Evolutionary conservation across 495 filamentous ascomycete genomes (phyloP), one percentile per base, ranked within the genome.

Genomic region (Penicillium simplicissimum): DNA sequence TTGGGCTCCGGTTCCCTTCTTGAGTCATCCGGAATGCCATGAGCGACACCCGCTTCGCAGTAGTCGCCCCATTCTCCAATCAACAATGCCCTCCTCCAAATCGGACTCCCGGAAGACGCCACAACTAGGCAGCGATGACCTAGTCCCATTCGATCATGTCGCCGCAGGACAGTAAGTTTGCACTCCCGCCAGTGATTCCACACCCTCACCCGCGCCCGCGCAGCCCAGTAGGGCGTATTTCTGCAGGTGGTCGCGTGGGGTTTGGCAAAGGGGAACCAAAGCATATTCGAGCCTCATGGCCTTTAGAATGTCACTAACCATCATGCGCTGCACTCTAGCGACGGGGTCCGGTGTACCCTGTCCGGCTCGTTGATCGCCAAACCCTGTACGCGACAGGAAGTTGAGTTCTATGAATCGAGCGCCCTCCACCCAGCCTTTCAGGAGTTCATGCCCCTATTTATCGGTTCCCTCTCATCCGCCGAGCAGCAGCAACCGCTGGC

Each of bases 361-460:
- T 88, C 90, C 52, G 95, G 95, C 68, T 84, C 89, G 58, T 80
- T 97, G 17, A 88, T 99, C 70, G 91, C 97, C 73, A 99, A 99
- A 76, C 95, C 95, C 33, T 97, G 95, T 76, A 96, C 91, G 8
- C 74, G 84, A 43, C 83, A 86, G 59, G 95, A 99, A 77, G 86
- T 97, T 59, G 85, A 86, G 28, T 99, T 99, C 77, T 99, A 99
- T 84, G 88, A 97, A 75, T 85, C 88, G 28, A 87, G 87, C 40
- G 66, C 81, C 37, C 68, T 78, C 15, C 93, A 96, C 67, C 87
- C 87, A 19, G 81, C 79, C 5, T 89, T 97, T 65, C 84, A 85
- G 19, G 84, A 86, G 21, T 86, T 90, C 69, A 95, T 98, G 80
- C 94, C 95, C 56, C 84, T 84, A 9, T 98, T 85, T 74, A 82